These are phyloP conservation scores for Spencermartinsiella europaea DNA, from an alignment of 805 yeast genomes.

Conservation along the genomic window DNA sequence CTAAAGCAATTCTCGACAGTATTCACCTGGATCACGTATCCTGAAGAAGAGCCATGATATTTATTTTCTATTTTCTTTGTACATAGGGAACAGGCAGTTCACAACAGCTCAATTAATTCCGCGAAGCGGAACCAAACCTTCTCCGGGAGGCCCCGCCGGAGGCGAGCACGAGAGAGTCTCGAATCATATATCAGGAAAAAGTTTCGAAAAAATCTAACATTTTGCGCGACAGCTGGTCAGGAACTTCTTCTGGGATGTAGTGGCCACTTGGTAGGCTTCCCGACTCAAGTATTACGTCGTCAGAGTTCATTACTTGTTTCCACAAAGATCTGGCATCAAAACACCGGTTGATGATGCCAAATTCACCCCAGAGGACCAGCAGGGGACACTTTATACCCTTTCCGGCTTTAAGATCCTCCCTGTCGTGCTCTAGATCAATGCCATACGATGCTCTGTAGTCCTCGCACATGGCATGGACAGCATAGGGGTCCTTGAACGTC, in stretches of 20 bases:
- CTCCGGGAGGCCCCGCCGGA: too few relatives aligned
- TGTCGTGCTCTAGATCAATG: slow-evolving; percentile 13
- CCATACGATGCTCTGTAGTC: slow-evolving; percentile 17
- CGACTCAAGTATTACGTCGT: slow-evolving; percentile 16
- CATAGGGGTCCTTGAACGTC: slow-evolving; percentile 1
- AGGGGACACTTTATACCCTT: slow-evolving; percentile 8
- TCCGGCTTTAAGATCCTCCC: slow-evolving; percentile 8
- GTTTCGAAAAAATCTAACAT: slow-evolving; percentile 1
- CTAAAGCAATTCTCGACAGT: slow-evolving; percentile 71
- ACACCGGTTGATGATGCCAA: slow-evolving; percentile 12
- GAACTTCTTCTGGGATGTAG: slow-evolving; percentile 11
- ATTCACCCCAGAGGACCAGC: slow-evolving; percentile 14
- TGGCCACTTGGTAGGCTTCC: slow-evolving; percentile 37
- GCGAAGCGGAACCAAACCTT: too few relatives aligned
- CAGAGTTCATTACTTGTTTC: slow-evolving; percentile 25
- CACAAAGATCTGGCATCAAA: slow-evolving; percentile 11
- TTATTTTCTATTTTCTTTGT: too few relatives aligned
- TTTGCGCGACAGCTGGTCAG: slow-evolving; percentile 4
- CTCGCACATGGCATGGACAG: slow-evolving; percentile 14
- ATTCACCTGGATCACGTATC: slow-evolving; percentile 43
- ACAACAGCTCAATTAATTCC: too few relatives aligned
- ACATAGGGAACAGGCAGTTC: too few relatives aligned
- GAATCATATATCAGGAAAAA: too few relatives aligned
- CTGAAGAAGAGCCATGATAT: too few relatives aligned
- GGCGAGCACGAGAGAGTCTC: too few relatives aligned